Percentiles rank a stretch among this genome's conserved stretches.
These are phyloP conservation scores for Lachnellula hyalina DNA, from an alignment of 2,329 filamentous ascomycete species.

Conservation along the genomic window DNA sequence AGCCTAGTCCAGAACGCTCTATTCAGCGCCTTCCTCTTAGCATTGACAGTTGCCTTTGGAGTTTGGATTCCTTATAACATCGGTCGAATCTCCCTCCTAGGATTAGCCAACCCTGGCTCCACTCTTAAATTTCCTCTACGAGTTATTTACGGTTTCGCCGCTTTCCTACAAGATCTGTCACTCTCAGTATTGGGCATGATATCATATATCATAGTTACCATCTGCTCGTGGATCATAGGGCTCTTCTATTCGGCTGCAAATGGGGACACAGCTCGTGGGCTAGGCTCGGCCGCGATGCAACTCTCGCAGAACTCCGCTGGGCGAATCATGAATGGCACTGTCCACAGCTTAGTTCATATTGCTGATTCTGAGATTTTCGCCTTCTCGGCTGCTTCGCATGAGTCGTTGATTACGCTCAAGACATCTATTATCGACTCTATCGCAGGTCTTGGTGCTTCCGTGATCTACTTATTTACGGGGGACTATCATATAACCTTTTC, in stretches of 20 bases:
- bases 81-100: conserved; percentile 76
- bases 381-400: conserved; percentile 72
- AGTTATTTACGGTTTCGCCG: conserved; percentile 67
- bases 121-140: conserved; percentile 65
- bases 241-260: neutral
- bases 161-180: conserved; percentile 69
- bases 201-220: conserved; percentile 33
- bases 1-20: conserved; percentile 91
- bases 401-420: conserved; percentile 59
- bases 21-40: conserved; percentile 87
- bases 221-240: conserved; percentile 7
- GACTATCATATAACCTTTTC: conserved; percentile 32
- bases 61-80: conserved; percentile 90
- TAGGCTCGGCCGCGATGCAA: conserved; percentile 17
- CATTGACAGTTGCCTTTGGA: conserved; percentile 76
- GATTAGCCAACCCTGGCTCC: conserved; percentile 72
- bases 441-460: conserved; percentile 33
- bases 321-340: conserved; percentile 44
- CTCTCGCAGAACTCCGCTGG: conserved; percentile 26
- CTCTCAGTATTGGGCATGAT: conserved; percentile 59
- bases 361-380: conserved; percentile 61
- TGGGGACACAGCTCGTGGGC: neutral
- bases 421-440: conserved; percentile 41
- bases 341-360: conserved; percentile 41
- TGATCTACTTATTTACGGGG: conserved; percentile 43